Percentiles rank a stretch among this genome's conserved stretches.
Conservation (phyloP, 1,139 yeast species). For the Protomyces arabidopsidicola region DNA sequence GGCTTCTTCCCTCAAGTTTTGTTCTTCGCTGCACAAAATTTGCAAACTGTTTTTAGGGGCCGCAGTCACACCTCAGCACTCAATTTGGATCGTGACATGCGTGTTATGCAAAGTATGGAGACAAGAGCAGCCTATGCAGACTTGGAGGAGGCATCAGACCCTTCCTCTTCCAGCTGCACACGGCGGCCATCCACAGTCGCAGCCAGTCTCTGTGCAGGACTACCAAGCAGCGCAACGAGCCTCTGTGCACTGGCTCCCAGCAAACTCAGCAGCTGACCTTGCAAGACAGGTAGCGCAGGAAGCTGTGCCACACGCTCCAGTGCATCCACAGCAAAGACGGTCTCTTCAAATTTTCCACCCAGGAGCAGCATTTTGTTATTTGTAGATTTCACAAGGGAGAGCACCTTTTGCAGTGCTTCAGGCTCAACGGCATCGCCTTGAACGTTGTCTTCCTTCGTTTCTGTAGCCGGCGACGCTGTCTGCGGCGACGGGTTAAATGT, state of each 20-base stretch:
- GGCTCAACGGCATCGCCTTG: not conserved
- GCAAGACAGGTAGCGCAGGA: conserved; percentile 11
- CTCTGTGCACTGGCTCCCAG: conserved; percentile 17
- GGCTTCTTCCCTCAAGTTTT: not conserved
- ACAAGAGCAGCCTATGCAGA: not conserved
- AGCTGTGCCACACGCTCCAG: conserved; percentile 8
- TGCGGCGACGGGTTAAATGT: conserved; percentile 1
- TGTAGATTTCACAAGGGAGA: not conserved
- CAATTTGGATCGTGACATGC: not conserved
- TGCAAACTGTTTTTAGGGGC: not conserved
- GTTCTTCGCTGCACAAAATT: not conserved
- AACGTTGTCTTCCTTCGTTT: not conserved
- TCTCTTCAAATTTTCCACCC: conserved; percentile 18
- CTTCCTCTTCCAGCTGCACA: conserved; percentile 5
- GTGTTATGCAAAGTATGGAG: not conserved
- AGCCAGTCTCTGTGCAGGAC: conserved; percentile 15
- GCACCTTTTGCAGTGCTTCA: not conserved
- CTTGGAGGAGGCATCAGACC: not conserved
- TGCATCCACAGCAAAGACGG: conserved; percentile 12
- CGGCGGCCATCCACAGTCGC: conserved; percentile 20
- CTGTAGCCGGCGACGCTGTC: not conserved
- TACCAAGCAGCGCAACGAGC: conserved; percentile 12
- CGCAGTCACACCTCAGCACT: not conserved
- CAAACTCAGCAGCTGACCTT: conserved; percentile 12
- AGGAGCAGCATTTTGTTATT: conserved; percentile 13